These are phyloP conservation scores for Cenococcum geophilum DNA, from an alignment of 495 filamentous ascomycete species.

Conservation along the genomic window DNA sequence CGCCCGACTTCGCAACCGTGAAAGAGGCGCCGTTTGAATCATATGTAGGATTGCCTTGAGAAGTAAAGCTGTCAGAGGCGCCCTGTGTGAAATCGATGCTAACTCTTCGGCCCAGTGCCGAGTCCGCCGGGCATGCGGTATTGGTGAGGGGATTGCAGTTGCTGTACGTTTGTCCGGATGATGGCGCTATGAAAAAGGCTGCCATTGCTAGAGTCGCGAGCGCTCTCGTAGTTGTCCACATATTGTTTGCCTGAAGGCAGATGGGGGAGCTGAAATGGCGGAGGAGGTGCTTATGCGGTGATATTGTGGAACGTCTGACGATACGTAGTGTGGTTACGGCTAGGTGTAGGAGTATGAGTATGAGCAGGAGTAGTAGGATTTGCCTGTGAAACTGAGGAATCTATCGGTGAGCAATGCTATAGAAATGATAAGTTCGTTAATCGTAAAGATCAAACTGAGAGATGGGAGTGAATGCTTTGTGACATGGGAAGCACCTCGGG, in stretches of 20 bases:
- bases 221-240: conserved; percentile 20
- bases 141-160: conserved; percentile 63
- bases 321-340: background rate
- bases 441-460: background rate
- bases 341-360: background rate
- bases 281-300: background rate
- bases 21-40: conserved; percentile 72
- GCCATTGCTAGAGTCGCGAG: conserved; percentile 23
- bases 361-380: background rate
- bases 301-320: background rate
- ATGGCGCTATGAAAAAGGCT: conserved; percentile 27
- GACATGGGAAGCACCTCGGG: background rate
- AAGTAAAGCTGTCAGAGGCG: conserved; percentile 59
- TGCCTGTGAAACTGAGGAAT: background rate
- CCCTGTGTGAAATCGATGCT: conserved; percentile 76
- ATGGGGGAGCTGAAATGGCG: conserved; percentile 6
- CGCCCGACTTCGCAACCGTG: conserved; percentile 73
- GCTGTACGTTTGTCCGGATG: conserved; percentile 65
- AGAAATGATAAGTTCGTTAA: conserved; percentile 3
- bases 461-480: background rate
- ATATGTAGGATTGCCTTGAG: conserved; percentile 62
- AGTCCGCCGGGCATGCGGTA: conserved; percentile 64
- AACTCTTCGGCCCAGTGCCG: conserved; percentile 74
- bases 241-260: conserved; percentile 18
- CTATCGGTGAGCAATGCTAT: background rate